These are phyloP conservation scores for Phoma sp. DNA, from an alignment of 2,329 filamentous ascomycete species.

Conservation along the genomic window DNA sequence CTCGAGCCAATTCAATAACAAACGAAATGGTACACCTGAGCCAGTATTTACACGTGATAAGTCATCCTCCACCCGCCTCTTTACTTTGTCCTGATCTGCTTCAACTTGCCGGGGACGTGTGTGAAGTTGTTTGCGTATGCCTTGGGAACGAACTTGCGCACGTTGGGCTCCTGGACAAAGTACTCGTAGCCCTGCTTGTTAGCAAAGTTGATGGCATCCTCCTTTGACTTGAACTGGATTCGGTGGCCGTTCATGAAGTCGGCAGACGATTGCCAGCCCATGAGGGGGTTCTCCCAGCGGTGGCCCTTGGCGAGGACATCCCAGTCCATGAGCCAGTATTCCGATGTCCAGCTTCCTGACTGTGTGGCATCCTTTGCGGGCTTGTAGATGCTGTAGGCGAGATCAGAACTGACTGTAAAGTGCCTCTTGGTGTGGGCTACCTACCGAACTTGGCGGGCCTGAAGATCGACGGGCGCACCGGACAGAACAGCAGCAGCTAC, in stretches of 20 bases:
- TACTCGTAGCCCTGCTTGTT: constrained; percentile 99
- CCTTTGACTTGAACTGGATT: constrained; percentile 88
- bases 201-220: constrained; percentile 92
- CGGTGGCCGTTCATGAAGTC: constrained; percentile 95
- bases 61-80: constrained; percentile 40
- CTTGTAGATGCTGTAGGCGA: constrained; percentile 77
- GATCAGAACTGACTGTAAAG: not conserved
- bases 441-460: constrained; percentile 93
- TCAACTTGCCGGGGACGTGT: constrained; percentile 84
- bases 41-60: constrained; percentile 40
- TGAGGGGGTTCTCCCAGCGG: constrained; percentile 97
- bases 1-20: not conserved
- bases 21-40: constrained; percentile 18
- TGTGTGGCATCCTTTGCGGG: constrained; percentile 95
- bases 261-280: constrained; percentile 97
- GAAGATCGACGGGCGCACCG: constrained; percentile 90
- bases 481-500: constrained; percentile 87
- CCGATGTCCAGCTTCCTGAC: constrained; percentile 84
- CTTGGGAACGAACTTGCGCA: constrained; percentile 85
- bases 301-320: constrained; percentile 91
- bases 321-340: constrained; percentile 98
- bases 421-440: not conserved
- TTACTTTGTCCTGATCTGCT: constrained; percentile 81
- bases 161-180: constrained; percentile 96
- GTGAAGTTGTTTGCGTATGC: constrained; percentile 97